Evolutionary conservation across 495 filamentous ascomycete species (phyloP), one percentile per base, ranked within the genome.

Genomic region (Hypoxylon cercidicola): DNA sequence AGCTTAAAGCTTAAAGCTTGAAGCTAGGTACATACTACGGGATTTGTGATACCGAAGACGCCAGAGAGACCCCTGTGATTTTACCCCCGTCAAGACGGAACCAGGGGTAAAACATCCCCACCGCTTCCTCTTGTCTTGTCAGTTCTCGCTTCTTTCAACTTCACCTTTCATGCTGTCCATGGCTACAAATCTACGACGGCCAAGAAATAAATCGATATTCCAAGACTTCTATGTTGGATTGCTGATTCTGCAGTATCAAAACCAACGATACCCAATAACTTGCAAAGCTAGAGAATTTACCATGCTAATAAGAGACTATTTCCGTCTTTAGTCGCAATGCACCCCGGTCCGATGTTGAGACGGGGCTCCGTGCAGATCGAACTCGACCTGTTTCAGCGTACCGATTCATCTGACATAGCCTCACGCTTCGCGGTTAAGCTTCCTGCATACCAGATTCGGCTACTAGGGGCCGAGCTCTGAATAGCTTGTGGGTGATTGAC

Each of bases 341-440:
- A 59, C 49, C 59, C 65, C 10, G 53, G 60, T 20, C 65, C n/a
- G 62, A 63, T 28, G 25, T 28, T 7, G 25, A 62, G 59, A 52
- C 48, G 28, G 61, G 50, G 52, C 45, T 67, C 59, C 57, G 67
- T 62, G 32, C 47, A 20, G 62, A 62, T 73, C 71, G 66, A 73
- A 77, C 75, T 64, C 45, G 39, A 67, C 52, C 49, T 16, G 75
- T 77, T 77, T 77, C 75, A 77, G 62, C 69, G 20, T 60, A 58
- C 49, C 60, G 54, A 56, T 66, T 57, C 54, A 37, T 34, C 53
- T 54, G 21, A 43, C 70, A 70, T 62, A 69, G 69, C 69, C 69
- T 66, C 62, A 48, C 53, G 55, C 41, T 32, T 39, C 18, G 35
- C 37, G 28, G 49, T 49, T 41, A 59, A 53, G 39, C 21, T 52